Evolutionary conservation across 1,284 basidiomycete species (phyloP), one percentile per base, ranked within the genome.

Genomic region (Pascua sp.): DNA sequence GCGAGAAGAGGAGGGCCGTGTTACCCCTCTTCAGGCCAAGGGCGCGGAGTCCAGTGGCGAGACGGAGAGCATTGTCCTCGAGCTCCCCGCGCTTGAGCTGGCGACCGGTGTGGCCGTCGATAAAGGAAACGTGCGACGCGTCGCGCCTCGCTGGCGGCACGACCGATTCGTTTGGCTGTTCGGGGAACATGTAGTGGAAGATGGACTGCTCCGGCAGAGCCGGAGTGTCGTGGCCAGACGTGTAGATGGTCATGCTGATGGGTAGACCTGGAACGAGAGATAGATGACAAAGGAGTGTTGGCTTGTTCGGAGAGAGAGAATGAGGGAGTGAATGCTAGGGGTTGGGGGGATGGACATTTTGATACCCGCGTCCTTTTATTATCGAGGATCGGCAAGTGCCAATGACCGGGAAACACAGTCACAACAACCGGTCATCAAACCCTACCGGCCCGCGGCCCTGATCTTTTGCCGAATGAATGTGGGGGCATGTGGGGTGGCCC

Each of bases 81-180:
- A 87, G 72, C 40, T 83, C 80, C 0, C 69, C 81, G 16, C 88
- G 82, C 0, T 85, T 81, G 32, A 90, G 63, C 4, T 79, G 77
- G 0, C 80, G 75, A 0, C 83, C 86, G 0, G 86, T 82, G 2
- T 77, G 70, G 0, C 85, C 85, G 65, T 90, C 88, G 51, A 89
- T 80, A 70, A 84, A 88, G 0, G 86, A 86, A 9, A 81, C 80
- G 5, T 74, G 58, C 13, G 63, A 11, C 9, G 53, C 47, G 42
- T 49, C 24, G 47, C 53, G 53, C 9, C 47, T 47, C 4, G 16
- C 36, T 2, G 18, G 49, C 11, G 51, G 45, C 13, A 47, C 17
- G 12, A 56, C 56, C 32, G 49, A 53, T 16, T 55, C 52, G 42
- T 36, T 47, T 1, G 47, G 38, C n/a, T 49, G 37, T 12, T 53